Percentiles rank a stretch among this genome's conserved stretches.
Conservation (phyloP, 345 rosid genomes). For the Corchorus olitorius region DNA sequence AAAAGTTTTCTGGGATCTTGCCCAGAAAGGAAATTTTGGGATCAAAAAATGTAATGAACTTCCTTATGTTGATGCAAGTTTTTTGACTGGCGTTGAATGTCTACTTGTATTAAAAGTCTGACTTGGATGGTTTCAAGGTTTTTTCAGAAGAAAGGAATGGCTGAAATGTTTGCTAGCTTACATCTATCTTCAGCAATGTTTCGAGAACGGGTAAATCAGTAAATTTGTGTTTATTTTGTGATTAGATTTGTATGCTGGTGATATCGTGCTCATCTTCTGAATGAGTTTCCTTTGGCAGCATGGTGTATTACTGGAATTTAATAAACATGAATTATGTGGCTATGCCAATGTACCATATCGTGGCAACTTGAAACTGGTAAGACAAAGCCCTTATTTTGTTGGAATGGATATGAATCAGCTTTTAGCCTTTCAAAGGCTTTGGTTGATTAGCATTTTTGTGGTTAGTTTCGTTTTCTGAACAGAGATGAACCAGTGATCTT, state of each 20-base stretch:
- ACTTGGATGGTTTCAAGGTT: slow-evolving; percentile 50
- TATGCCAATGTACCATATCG: slow-evolving; percentile 50
- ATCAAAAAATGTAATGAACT: slow-evolving; percentile 62
- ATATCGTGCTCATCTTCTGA: slow-evolving; percentile 12
- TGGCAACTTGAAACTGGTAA: slow-evolving; percentile 65
- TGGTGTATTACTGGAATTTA: slow-evolving; percentile 66
- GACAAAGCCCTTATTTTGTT: slow-evolving; percentile 19
- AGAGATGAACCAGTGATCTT: not conserved
- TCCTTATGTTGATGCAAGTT: slow-evolving; percentile 11
- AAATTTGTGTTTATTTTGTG: slow-evolving; percentile 29
- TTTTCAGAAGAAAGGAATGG: slow-evolving; percentile 74
- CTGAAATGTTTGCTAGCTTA: slow-evolving; percentile 58
- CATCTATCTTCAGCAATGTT: slow-evolving; percentile 53
- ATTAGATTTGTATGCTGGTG: slow-evolving; percentile 20
- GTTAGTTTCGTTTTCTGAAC: not conserved
- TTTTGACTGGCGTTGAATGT: not conserved
- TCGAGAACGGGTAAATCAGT: slow-evolving; percentile 73
- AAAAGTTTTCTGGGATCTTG: slow-evolving; percentile 55
- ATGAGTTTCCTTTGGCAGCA: slow-evolving; percentile 49
- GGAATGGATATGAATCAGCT: not conserved
- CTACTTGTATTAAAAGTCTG: slow-evolving; percentile 20
- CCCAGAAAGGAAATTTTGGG: slow-evolving; percentile 65
- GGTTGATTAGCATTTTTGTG: not conserved
- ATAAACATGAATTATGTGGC: slow-evolving; percentile 56
- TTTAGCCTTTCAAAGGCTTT: not conserved